Conservation (phyloP, 2,329 filamentous ascomycete species). For the Trichophyton benhamiae region DNA sequence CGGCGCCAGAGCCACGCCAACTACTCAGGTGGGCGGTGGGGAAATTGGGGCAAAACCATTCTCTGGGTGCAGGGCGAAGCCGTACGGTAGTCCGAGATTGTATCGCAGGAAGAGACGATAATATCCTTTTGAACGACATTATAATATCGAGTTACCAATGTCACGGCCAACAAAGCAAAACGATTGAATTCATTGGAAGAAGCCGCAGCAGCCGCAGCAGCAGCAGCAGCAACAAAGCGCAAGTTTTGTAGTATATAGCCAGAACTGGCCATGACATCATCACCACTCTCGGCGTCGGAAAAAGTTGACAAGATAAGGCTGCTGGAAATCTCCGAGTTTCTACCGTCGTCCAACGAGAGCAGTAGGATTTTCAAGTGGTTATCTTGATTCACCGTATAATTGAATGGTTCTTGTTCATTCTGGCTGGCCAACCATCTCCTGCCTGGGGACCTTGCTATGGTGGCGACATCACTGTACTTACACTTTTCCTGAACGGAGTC, state of each 20-base stretch:
- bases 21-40: constrained; percentile 6
- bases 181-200: not conserved
- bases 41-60: not conserved
- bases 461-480: no score
- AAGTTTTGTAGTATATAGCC: not conserved
- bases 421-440: no score
- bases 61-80: not conserved
- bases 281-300: not conserved
- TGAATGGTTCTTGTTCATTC: no score
- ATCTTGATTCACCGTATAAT: no score
- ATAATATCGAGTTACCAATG: not conserved
- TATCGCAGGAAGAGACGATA: not conserved
- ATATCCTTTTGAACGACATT: not conserved
- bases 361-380: no score
- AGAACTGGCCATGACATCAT: not conserved
- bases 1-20: constrained; percentile 25
- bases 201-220: no score
- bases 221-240: not conserved
- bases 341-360: no score
- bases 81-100: not conserved
- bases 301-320: not conserved
- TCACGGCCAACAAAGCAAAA: not conserved
- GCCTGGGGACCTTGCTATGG: no score
- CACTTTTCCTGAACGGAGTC: no score
- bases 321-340: not conserved